Conservation (phyloP, 768 basidiomycete genomes). For the Mycena floridula region DNA sequence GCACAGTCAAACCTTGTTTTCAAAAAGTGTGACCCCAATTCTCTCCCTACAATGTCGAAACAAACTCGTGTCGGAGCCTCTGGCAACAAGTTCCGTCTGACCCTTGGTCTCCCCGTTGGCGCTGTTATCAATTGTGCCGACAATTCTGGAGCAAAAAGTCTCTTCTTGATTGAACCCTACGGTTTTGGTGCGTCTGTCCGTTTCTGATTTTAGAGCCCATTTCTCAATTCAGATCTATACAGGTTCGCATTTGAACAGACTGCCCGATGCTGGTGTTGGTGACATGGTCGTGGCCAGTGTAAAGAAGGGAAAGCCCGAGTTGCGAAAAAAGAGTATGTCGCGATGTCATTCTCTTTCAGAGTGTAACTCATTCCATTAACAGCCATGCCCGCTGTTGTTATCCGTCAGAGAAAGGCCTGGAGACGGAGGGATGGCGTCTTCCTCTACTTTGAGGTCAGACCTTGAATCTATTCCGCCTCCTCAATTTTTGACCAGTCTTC, state of each 20-base stretch:
- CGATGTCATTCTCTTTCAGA: not conserved
- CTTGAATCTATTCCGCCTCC: not conserved
- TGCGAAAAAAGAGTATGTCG: conserved; percentile 96
- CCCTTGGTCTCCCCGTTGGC: conserved; percentile 88
- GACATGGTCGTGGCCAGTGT: conserved; percentile 97
- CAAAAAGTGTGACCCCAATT: no score
- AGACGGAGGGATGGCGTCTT: conserved; percentile 96
- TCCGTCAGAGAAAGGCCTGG: conserved; percentile 99
- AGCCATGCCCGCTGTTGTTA: conserved; percentile 97
- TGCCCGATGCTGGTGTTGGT: conserved; percentile 92
- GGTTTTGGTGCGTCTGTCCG: conserved; percentile 97
- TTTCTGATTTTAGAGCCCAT: no score
- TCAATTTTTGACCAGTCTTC: not conserved
- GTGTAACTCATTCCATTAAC: conserved; percentile 9
- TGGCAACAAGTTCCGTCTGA: conserved; percentile 96
- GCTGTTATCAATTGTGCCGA: conserved; percentile 97
- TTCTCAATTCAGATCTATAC: no score
- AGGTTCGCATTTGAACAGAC: conserved; percentile 92
- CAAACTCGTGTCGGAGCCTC: conserved; percentile 33
- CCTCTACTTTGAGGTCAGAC: conserved; percentile 89
- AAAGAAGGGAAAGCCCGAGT: conserved; percentile 99
- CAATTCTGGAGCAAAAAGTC: conserved; percentile 97
- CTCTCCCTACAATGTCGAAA: conserved; percentile 1
- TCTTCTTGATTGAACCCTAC: conserved; percentile 92
- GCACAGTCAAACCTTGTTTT: no score